Percentiles rank a stretch among this genome's conserved stretches.
These are phyloP conservation scores for Metschnikowia continentalis DNA, from an alignment of 805 yeast genomes.

Conservation along the genomic window DNA sequence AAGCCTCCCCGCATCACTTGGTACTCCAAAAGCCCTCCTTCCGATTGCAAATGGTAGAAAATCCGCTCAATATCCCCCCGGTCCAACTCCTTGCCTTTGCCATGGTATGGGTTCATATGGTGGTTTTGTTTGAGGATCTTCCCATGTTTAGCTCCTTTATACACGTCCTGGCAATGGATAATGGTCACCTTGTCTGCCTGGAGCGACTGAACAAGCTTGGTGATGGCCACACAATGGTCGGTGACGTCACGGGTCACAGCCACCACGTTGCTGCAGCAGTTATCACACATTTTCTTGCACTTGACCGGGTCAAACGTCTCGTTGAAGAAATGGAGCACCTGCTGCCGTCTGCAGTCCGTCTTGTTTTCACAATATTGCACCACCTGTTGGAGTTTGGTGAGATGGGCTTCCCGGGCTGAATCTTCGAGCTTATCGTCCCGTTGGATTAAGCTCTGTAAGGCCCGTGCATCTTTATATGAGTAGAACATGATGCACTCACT, in stretches of 20 bases:
- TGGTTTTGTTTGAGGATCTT: constrained; percentile 63
- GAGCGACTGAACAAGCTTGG: constrained; percentile 53
- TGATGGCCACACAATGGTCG: constrained; percentile 51
- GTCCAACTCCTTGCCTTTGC: constrained; percentile 61
- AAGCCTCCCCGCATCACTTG: constrained; percentile 73
- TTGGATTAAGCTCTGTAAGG: constrained; percentile 71
- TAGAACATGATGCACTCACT: constrained; percentile 84
- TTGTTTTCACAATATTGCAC: constrained; percentile 87
- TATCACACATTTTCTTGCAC: constrained; percentile 80
- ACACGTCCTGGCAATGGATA: constrained; percentile 76
- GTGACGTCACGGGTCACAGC: constrained; percentile 67
- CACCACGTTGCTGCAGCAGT: constrained; percentile 48
- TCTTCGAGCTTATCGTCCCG: constrained; percentile 65
- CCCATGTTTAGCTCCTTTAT: constrained; percentile 64
- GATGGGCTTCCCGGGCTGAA: constrained; percentile 69
- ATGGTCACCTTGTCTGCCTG: constrained; percentile 65
- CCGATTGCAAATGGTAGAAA: constrained; percentile 70
- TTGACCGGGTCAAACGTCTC: constrained; percentile 63
- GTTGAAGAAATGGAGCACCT: constrained; percentile 86
- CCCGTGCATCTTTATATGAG: constrained; percentile 73
- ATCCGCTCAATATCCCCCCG: constrained; percentile 75
- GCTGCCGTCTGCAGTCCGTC: constrained; percentile 85
- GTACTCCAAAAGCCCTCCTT: constrained; percentile 64
- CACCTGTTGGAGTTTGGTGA: constrained; percentile 73
- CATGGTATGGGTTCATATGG: constrained; percentile 57